Percentiles rank a stretch among this genome's conserved stretches.
These are phyloP conservation scores for Raffaelea arxii DNA, from an alignment of 2,329 filamentous ascomycete genomes.

Conservation along the genomic window DNA sequence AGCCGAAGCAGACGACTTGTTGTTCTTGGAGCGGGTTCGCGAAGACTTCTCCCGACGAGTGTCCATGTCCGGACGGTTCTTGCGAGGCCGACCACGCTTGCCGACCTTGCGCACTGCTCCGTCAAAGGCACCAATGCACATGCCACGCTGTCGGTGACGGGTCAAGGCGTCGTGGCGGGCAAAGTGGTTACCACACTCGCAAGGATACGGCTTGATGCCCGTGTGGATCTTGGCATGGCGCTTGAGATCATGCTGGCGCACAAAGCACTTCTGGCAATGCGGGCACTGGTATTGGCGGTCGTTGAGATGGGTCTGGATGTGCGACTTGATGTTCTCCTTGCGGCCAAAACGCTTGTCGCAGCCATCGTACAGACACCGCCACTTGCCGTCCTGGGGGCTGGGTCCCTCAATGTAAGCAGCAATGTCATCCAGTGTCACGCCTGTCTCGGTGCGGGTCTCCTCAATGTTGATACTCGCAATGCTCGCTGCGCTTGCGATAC, in stretches of 20 bases:
- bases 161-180: conserved; percentile 92
- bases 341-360: conserved; percentile 90
- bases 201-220: conserved; percentile 89
- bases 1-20: conserved; percentile 18
- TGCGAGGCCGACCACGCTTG: conserved; percentile 55
- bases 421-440: conserved; percentile 80
- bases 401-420: conserved; percentile 64
- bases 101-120: conserved; percentile 54
- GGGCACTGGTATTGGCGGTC: conserved; percentile 94
- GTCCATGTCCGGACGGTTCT: conserved; percentile 48
- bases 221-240: conserved; percentile 96
- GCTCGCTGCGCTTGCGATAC: conserved; percentile 47
- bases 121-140: conserved; percentile 93
- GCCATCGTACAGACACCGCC: conserved; percentile 61
- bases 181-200: conserved; percentile 89
- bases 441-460: conserved; percentile 63
- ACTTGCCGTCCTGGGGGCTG: conserved; percentile 65
- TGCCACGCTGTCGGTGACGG: conserved; percentile 85
- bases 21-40: conserved; percentile 46
- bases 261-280: conserved; percentile 89
- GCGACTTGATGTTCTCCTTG: conserved; percentile 97
- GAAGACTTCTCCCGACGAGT: conserved; percentile 48
- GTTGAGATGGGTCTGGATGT: conserved; percentile 95
- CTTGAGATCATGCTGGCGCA: conserved; percentile 94
- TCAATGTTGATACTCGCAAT: conserved; percentile 55